Percentiles rank a stretch among this genome's conserved stretches.
Conservation (phyloP, 2,329 filamentous ascomycete genomes). For the Botrytis galanthina region DNA sequence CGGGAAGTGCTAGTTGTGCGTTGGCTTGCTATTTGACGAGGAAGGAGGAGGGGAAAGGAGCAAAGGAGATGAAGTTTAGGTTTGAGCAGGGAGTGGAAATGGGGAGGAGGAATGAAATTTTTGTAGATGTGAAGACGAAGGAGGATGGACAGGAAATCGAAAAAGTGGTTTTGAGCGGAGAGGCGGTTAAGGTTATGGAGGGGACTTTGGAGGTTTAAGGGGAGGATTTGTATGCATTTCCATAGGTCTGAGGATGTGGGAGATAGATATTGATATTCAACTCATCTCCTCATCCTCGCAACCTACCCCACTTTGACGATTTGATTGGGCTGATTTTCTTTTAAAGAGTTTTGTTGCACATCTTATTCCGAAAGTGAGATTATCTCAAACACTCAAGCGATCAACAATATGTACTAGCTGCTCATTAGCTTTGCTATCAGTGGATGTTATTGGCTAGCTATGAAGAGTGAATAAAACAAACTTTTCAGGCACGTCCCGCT, state of each 20-base stretch:
- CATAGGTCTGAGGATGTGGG: neutral
- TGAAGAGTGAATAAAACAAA: neutral
- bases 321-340: neutral
- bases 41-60: conserved; percentile 40
- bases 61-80: conserved; percentile 43
- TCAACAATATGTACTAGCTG: neutral
- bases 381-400: neutral
- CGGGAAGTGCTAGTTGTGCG: conserved; percentile 60
- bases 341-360: neutral
- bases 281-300: neutral
- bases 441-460: neutral
- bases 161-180: conserved; percentile 29
- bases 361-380: neutral
- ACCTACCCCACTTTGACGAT: neutral
- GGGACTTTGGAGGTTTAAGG: conserved; percentile 25
- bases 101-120: conserved; percentile 43
- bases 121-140: conserved; percentile 27
- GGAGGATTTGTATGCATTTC: too few relatives aligned
- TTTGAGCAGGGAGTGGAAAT: conserved; percentile 68
- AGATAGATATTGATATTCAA: neutral
- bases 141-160: conserved; percentile 23
- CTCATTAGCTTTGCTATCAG: neutral
- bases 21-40: conserved; percentile 55
- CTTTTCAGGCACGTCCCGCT: neutral
- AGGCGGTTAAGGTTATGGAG: conserved; percentile 32